Base-by-base conservation (phyloP, 768 basidiomycete species). In the Clavaria fumosa region DNA sequence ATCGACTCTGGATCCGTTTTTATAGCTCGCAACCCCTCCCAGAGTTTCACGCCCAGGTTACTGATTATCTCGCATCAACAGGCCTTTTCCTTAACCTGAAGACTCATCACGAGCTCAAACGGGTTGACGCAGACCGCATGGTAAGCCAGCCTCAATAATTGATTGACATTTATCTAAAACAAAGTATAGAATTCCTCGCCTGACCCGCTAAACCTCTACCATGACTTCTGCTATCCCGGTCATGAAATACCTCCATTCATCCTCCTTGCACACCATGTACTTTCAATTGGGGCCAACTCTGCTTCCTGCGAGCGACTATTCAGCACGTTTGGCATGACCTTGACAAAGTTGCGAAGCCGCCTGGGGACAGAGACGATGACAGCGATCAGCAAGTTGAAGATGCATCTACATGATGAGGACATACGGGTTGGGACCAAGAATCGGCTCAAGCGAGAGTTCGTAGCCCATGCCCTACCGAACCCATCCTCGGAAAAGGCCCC, bases 221-320 rank as follows among this genome's bases (percentile, higher is more conserved):
- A 36, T 7, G 31, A 18, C 19, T 38, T 47, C 35, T 37, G 14
- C 23, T 38, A 37, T 35, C 20, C 40, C 40, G 17, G 34, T 9
- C 14, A 20, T 5, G 15, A 15, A 20, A 21, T 23, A 18, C 43
- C 47, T 18, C 45, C 47, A n/a, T 43, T 52, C 30, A 37, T 50
- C 22, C 33, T 27, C 9, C 43, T 58, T 35, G 50, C 50, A 11
- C 22, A 38, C 9, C 40, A 34, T 12, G 34, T 53, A 6, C 41
- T 53, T 7, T 48, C 47, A 9, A 48, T 57, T 22, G 48, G 38
- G 21, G 45, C 52, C 23, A 58, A 57, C 38, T 58, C 53, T 5
- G 54, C 56, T 17, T 54, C 54, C 19, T 53, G 52, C 20, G 49
- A 58, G 39, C 39, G 46, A 4, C 46, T 58, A 5, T 57, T 54